Percentiles rank a stretch among this genome's conserved stretches.
Conservation (phyloP, 768 basidiomycete species). For the Agaricus subrufescens region DNA sequence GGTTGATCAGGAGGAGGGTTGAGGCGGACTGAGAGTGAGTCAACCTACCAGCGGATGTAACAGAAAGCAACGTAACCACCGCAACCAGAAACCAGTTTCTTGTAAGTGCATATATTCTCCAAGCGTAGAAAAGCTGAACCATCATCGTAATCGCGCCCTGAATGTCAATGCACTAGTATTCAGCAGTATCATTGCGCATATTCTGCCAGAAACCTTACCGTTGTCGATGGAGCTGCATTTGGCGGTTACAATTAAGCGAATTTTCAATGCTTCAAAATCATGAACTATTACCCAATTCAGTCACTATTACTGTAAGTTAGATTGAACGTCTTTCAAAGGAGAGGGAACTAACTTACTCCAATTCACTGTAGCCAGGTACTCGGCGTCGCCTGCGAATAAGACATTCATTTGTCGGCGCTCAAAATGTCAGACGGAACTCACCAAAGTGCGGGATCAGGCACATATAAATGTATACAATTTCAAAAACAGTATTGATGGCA, state of each 20-base stretch:
- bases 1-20: background rate
- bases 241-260: too few species aligned
- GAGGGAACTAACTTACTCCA: background rate
- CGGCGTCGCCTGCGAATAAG: conserved; percentile 12
- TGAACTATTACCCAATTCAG: too few species aligned
- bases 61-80: conserved; percentile 14
- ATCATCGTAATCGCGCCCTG: conserved; percentile 39
- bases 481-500: conserved; percentile 41
- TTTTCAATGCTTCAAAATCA: too few species aligned
- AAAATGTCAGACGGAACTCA: conserved; percentile 13
- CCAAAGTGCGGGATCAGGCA: conserved; percentile 45
- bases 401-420: background rate
- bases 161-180: too few species aligned
- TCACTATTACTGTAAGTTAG: too few species aligned
- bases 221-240: too few species aligned
- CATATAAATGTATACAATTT: conserved; percentile 39
- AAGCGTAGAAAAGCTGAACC: conserved; percentile 45
- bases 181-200: too few species aligned
- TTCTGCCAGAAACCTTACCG: too few species aligned
- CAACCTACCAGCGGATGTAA: conserved; percentile 16
- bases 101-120: conserved; percentile 26
- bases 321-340: too few species aligned
- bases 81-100: conserved; percentile 14
- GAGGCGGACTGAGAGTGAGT: too few species aligned
- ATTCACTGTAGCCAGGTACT: conserved; percentile 1